Evolutionary conservation across 345 rosid genomes (phyloP), one percentile per base, ranked within the genome.

Genomic region (Diplotaxis tenuifolia): DNA sequence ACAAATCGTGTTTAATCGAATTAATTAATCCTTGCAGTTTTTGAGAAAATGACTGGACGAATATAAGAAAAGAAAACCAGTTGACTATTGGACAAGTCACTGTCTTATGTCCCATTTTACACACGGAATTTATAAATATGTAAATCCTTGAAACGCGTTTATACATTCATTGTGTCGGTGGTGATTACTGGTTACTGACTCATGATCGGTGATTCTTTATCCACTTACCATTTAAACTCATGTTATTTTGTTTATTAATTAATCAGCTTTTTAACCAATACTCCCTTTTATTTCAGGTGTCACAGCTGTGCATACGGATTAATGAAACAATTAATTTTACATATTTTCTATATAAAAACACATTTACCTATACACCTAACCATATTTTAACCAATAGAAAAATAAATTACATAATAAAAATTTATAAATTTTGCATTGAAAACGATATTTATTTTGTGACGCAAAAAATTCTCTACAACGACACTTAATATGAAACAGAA

Each of bases 131-230:
- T n/a, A n/a, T n/a, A n/a, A 12, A 53, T 25, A 27, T 23, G 28
- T 53, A 29, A 63, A 34, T 27, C 47, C 18, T 15, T n/a, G 58
- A 42, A 42, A 73, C 71, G 65, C 77, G 76, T 73, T 38, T 38
- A 20, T 4, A 52, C 66, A 15, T 49, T 50, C 55, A 36, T 1
- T 60, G 56, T 75, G 78, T 75, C 78, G 78, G 73, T 27, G 78
- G 78, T 27, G 56, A 50, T 32, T 67, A 57, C 47, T 54, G 1
- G 27, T 63, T 63, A 14, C 42, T 28, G 18, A 15, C 38, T 27
- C 38, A 34, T n/a, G 7, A 62, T 11, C 21, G 55, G 57, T 72
- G 23, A 55, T 53, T 63, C 45, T 38, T 38, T 63, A 16, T 16
- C 52, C 23, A 5, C 3, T 53, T 5, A 36, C 56, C 42, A 54